These are phyloP conservation scores for Glonium stellatum DNA, from an alignment of 495 filamentous ascomycete genomes.

Conservation along the genomic window DNA sequence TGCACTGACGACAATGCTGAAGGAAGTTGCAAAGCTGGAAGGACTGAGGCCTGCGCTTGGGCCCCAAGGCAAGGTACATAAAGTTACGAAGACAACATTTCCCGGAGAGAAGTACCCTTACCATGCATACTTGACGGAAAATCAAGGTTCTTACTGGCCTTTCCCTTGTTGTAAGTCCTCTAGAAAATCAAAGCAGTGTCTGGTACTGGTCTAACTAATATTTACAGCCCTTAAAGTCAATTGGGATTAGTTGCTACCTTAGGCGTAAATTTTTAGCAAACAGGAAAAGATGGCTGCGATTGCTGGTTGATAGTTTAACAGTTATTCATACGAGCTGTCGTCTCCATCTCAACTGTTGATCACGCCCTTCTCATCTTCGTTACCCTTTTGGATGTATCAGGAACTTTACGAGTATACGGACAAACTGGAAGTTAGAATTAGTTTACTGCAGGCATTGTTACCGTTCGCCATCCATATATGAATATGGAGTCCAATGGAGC, in stretches of 20 bases:
- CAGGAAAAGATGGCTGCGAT: background rate
- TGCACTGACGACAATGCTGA: constrained; percentile 36
- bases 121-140: constrained; percentile 36
- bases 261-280: background rate
- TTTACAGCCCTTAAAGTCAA: constrained; percentile 17
- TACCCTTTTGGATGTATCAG: background rate
- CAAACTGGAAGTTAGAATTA: background rate
- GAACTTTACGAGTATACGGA: background rate
- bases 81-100: constrained; percentile 21
- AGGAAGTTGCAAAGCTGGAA: constrained; percentile 27
- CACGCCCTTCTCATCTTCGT: background rate
- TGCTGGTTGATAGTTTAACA: background rate
- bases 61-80: constrained; percentile 33
- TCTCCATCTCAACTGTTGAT: background rate
- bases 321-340: background rate
- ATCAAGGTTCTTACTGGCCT: constrained; percentile 34
- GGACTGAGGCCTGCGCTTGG: constrained; percentile 30
- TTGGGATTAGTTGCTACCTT: constrained; percentile 8
- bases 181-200: background rate
- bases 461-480: too few relatives aligned
- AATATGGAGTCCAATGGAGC: too few relatives aligned
- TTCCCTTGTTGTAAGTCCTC: constrained; percentile 36
- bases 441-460: too few relatives aligned
- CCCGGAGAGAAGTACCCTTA: constrained; percentile 18
- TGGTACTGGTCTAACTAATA: background rate